Conservation (phyloP, 176 grass and related monocot genomes). For the Aegilops speltoides region DNA sequence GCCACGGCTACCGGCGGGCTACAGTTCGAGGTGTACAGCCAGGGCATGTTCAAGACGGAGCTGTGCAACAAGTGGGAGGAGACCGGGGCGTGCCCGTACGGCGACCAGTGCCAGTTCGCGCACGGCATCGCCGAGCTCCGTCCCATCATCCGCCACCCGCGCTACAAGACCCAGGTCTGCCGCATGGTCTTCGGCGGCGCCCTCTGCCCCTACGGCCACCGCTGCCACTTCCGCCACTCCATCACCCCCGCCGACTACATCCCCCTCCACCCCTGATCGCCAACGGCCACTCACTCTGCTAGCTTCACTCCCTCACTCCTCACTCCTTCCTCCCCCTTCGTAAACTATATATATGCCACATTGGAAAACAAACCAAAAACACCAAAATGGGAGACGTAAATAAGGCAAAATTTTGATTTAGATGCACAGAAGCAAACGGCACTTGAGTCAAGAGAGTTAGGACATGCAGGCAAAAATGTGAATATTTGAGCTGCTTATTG, state of each 20-base stretch:
- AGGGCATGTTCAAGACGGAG: constrained; percentile 99
- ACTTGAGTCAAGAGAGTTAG: constrained; percentile 19
- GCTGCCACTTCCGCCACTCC: constrained; percentile 97
- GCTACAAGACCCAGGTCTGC: constrained; percentile 95
- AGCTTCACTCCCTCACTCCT: background rate
- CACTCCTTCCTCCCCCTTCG: background rate
- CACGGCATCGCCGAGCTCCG: constrained; percentile 94
- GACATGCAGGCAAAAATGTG: constrained; percentile 33
- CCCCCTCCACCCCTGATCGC: constrained; percentile 34
- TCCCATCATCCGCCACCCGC: constrained; percentile 87
- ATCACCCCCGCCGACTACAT: constrained; percentile 56
- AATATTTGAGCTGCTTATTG: constrained; percentile 35
- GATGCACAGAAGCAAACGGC: constrained; percentile 8
- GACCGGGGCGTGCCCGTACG: constrained; percentile 68
- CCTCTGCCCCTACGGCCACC: constrained; percentile 88
- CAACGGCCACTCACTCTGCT: constrained; percentile 34
- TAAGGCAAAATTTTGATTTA: constrained; percentile 23
- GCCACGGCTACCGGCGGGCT: constrained; percentile 30
- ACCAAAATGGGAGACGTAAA: constrained; percentile 8
- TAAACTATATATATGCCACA: background rate
- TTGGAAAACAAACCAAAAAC: constrained; percentile 2
- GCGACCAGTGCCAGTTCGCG: constrained; percentile 89
- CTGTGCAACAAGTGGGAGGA: constrained; percentile 99
- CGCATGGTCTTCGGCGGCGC: constrained; percentile 79
- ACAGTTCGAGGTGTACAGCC: constrained; percentile 87